Conservation (phyloP, 192 early-diverging fungal species). For the Umbelopsis vinacea region DNA sequence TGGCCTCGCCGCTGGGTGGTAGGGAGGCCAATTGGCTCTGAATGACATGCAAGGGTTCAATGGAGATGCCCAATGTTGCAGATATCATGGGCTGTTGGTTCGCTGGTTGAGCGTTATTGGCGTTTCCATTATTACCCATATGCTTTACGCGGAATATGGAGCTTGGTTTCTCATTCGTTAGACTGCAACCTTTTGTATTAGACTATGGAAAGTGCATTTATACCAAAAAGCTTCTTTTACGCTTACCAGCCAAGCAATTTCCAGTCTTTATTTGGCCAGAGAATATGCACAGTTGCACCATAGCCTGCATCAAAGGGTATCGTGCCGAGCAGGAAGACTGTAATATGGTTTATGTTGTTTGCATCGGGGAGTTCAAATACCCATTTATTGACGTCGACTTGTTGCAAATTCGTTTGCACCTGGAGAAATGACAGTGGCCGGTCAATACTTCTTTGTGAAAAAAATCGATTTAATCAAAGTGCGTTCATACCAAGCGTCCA, state of each 20-base stretch:
- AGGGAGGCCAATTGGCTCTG: conserved; percentile 58
- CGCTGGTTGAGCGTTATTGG: conserved; percentile 13
- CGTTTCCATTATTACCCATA: conserved; percentile 9
- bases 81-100: conserved; percentile 31
- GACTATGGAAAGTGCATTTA: neutral
- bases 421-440: conserved; percentile 23
- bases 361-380: conserved; percentile 90
- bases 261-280: conserved; percentile 86
- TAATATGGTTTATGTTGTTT: conserved; percentile 89
- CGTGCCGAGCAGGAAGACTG: conserved; percentile 89
- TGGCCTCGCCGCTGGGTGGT: conserved; percentile 23
- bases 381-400: conserved; percentile 87
- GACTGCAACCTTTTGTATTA: conserved; percentile 30
- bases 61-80: conserved; percentile 89
- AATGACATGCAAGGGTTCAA: conserved; percentile 83
- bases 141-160: conserved; percentile 71
- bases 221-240: neutral
- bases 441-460: neutral
- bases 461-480: neutral
- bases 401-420: conserved; percentile 92
- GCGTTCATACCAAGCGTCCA: conserved; percentile 68
- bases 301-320: conserved; percentile 87
- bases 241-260: conserved; percentile 73
- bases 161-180: conserved; percentile 86
- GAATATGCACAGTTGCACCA: conserved; percentile 92